Conservation (phyloP, 345 rosid genomes). For the Pistacia integerrima region DNA sequence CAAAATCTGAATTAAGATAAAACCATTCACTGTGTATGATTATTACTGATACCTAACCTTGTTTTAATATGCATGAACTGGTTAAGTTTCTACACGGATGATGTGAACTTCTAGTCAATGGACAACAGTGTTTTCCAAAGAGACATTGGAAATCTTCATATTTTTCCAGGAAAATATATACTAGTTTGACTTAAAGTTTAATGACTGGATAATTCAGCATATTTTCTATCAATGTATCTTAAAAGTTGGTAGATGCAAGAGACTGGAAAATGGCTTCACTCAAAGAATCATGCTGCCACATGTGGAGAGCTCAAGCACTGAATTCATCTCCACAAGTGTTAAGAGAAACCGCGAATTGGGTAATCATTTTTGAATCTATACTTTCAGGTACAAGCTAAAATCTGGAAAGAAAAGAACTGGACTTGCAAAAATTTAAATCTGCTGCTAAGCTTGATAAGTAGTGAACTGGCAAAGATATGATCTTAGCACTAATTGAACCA, state of each 20-base stretch:
- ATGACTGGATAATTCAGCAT: background rate
- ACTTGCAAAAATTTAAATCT: background rate
- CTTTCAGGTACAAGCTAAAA: background rate
- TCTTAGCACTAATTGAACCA: background rate
- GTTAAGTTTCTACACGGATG: background rate
- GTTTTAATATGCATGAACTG: background rate
- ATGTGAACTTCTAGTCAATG: background rate
- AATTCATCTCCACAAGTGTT: background rate
- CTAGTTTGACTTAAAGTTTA: background rate
- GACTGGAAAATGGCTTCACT: no score
- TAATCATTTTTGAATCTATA: background rate
- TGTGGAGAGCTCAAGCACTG: background rate
- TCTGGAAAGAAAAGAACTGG: background rate
- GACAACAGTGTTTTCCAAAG: background rate
- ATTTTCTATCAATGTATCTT: no score
- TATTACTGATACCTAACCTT: background rate
- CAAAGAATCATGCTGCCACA: no score
- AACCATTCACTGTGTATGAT: background rate
- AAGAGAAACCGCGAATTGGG: background rate
- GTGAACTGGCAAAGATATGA: background rate
- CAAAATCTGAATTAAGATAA: background rate
- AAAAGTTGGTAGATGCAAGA: no score
- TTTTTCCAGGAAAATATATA: background rate
- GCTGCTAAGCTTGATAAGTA: background rate
- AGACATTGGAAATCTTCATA: background rate